Evolutionary conservation across 768 basidiomycete genomes (phyloP).

Genomic region (Rhizopogon roseolus): DNA sequence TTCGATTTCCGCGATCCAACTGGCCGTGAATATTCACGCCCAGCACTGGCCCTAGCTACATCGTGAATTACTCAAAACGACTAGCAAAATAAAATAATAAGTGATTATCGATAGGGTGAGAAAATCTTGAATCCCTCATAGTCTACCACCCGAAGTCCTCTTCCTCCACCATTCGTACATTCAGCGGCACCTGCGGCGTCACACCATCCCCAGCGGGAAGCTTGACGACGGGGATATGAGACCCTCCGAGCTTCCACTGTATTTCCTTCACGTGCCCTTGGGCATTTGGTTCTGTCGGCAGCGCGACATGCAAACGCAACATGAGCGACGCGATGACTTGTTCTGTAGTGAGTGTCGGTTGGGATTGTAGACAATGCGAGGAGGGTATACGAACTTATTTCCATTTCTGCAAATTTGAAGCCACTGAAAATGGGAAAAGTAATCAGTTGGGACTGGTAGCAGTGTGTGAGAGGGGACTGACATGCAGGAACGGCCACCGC

Average conservation of each 20-base stretch:
- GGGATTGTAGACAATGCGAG: neutral
- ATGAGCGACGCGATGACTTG: neutral
- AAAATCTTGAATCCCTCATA: neutral
- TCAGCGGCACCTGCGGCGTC: constrained; percentile 18
- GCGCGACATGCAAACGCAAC: constrained; percentile 15
- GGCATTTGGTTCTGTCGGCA: constrained; percentile 6
- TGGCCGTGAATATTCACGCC: no score
- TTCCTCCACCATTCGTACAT: constrained; percentile 10
- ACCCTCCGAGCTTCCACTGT: constrained; percentile 18
- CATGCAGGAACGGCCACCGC: constrained; percentile 31
- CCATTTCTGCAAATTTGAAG: neutral
- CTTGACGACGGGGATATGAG: constrained; percentile 21
- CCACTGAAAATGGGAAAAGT: neutral
- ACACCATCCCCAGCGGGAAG: constrained; percentile 17
- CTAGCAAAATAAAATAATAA: no score
- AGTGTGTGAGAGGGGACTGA: constrained; percentile 15
- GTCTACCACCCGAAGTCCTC: constrained; percentile 9
- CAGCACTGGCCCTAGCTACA: no score
- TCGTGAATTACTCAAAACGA: no score
- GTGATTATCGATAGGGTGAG: no score
- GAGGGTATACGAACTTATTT: neutral
- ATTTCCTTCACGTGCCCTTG: constrained; percentile 16
- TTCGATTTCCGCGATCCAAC: no score
- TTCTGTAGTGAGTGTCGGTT: neutral
- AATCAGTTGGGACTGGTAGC: neutral